Evolutionary conservation across 2,329 filamentous ascomycete species (phyloP), one percentile per base, ranked within the genome.

Genomic region (Ophiostoma novo-ulmi): DNA sequence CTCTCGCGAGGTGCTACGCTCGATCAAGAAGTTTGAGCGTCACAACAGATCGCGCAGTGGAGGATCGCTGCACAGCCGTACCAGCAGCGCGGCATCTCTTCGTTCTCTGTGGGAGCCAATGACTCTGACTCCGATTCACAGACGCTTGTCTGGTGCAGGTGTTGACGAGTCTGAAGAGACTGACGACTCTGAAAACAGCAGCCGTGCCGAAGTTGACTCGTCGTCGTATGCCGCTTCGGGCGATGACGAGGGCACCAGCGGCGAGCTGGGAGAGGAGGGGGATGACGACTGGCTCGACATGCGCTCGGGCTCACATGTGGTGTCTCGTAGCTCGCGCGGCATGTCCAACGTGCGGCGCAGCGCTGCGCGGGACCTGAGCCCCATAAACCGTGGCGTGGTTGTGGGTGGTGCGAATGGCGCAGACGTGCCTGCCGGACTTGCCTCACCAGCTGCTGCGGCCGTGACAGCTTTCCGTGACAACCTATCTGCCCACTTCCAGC

Each of bases 381-480:
- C 75, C 10, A 72, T 73, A 35, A 64, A 20, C 61, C 61, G 35
- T 17, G 61, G 17, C 35, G 26, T 64, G 14, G 61, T 35, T 39
- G 35, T 38, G 14, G 35, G 31, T 11, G 61, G 61, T 22, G 71
- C 74, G 6, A 31, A 65, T 1, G 65, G 68, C 68, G 75, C 77
- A 48, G 78, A 80, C 20, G 76, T 75, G 26, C 78, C 80, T 11
- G 77, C 76, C 20, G 77, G 77, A 1, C 80, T 83, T 55, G 83
- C 84, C 22, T 86, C 88, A 1, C 87, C 88, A 2, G 83, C 85
- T 4, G 84, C 84, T 3, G 86, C 88, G 5, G 86, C 90, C 66
- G 86, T 92, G 76, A 83, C 88, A 67, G 90, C 89, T 17, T 86
- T 92, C 80, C 65, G 65, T 17, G 90, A 93, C 70, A 90, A 94